Conservation (phyloP, 2,329 filamentous ascomycete species). For the Apiospora arundinis region DNA sequence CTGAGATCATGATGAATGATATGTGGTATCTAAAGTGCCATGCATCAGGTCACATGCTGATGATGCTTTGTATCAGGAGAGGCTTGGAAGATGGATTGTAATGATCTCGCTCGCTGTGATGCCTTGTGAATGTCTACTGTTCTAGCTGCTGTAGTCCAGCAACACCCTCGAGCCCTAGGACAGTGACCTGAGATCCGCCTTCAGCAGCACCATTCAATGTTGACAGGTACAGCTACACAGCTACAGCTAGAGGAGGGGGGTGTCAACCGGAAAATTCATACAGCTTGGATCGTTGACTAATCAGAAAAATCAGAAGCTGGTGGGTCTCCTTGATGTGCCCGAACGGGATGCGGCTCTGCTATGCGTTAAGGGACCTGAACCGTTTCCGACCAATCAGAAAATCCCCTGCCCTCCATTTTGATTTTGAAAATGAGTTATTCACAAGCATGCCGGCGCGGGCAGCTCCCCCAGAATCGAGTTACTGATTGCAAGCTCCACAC, state of each 20-base stretch:
- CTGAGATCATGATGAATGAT: not conserved
- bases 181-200: too few relatives aligned
- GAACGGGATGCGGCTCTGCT: not conserved
- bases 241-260: too few relatives aligned
- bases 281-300: not conserved
- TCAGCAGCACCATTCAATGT: too few relatives aligned
- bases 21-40: not conserved
- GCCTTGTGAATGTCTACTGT: too few relatives aligned
- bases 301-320: not conserved
- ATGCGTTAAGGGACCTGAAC: not conserved
- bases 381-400: not conserved
- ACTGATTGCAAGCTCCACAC: not conserved
- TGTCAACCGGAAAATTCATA: not conserved
- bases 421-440: not conserved
- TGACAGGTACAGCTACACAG: too few relatives aligned
- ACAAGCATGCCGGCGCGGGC: not conserved
- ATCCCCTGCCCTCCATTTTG: not conserved
- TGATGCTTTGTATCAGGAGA: too few relatives aligned
- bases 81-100: too few relatives aligned
- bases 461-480: not conserved
- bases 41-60: too few relatives aligned
- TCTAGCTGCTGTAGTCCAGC: too few relatives aligned
- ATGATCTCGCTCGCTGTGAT: too few relatives aligned
- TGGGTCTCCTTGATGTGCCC: not conserved
- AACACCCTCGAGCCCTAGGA: too few relatives aligned